phyloP scores from a whole-genome alignment of 2,329 filamentous ascomycete genomes.

The Myriosclerotinia scirpicola region DNA sequence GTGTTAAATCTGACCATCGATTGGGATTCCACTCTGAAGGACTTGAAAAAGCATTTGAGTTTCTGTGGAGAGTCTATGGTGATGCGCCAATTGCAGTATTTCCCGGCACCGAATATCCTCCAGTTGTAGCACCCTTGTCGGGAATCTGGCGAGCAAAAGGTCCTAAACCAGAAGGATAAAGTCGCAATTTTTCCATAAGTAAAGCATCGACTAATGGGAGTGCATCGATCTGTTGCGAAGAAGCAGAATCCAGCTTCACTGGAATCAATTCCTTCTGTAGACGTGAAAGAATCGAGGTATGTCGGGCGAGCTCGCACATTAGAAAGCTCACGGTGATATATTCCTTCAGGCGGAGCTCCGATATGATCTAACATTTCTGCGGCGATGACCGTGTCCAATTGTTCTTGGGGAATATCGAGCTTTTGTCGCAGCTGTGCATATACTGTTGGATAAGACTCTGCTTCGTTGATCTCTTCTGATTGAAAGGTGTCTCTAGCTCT shows the following conservation, averaged over 20 bases:
- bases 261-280: conserved; percentile 11
- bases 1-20: conserved; percentile 48
- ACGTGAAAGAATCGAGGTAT: conserved; percentile 37
- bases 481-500: background rate
- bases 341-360: conserved; percentile 74
- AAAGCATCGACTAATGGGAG: conserved; percentile 55
- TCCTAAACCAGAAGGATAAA: conserved; percentile 55
- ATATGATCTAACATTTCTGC: conserved; percentile 74
- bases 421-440: conserved; percentile 4
- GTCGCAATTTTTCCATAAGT: conserved; percentile 55
- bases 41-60: conserved; percentile 46
- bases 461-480: background rate
- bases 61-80: conserved; percentile 5
- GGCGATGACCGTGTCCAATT: conserved; percentile 46
- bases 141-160: conserved; percentile 46
- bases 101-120: background rate
- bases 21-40: conserved; percentile 47
- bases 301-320: conserved; percentile 54
- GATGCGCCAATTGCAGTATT: conserved; percentile 27
- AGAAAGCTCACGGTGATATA: conserved; percentile 63
- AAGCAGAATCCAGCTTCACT: background rate
- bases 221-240: conserved; percentile 44
- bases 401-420: background rate
- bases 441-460: background rate
- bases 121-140: conserved; percentile 12